These are phyloP conservation scores for Globisporangium megalacanthum DNA, from an alignment of 352 stramenopile species.

Conservation along the genomic window DNA sequence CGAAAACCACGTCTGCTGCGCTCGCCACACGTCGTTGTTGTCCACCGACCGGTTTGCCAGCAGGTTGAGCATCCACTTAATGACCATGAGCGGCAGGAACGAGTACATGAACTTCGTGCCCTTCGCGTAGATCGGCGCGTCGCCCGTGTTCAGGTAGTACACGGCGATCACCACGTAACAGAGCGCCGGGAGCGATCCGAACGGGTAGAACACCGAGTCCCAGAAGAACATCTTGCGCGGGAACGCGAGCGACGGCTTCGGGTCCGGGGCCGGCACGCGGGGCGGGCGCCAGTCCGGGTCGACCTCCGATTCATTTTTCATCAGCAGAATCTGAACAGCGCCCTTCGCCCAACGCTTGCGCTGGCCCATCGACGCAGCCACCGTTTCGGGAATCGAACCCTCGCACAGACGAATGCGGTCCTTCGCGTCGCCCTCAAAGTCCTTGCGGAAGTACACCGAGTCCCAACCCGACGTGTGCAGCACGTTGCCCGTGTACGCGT, in stretches of 20 bases:
- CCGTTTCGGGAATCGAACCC: constrained; percentile 77
- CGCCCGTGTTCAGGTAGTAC: constrained; percentile 83
- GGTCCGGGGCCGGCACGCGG: constrained; percentile 74
- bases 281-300: constrained; percentile 84
- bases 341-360: constrained; percentile 88
- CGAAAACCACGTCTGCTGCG: constrained; percentile 88
- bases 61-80: constrained; percentile 78
- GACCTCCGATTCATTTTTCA: constrained; percentile 88
- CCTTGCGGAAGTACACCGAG: constrained; percentile 87
- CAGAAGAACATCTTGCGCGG: constrained; percentile 89
- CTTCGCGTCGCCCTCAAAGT: constrained; percentile 83
- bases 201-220: constrained; percentile 86
- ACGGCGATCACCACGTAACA: constrained; percentile 83
- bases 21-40: constrained; percentile 87
- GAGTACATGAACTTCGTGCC: constrained; percentile 80
- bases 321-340: constrained; percentile 83
- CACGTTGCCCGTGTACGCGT: constrained; percentile 87
- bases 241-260: constrained; percentile 76
- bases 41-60: constrained; percentile 82
- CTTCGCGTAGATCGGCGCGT: constrained; percentile 82
- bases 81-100: constrained; percentile 82
- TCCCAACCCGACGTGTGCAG: constrained; percentile 81
- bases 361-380: constrained; percentile 81
- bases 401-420: constrained; percentile 84
- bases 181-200: constrained; percentile 80